Conservation (phyloP, 495 filamentous ascomycete species). For the Amniculicola lignicola region DNA sequence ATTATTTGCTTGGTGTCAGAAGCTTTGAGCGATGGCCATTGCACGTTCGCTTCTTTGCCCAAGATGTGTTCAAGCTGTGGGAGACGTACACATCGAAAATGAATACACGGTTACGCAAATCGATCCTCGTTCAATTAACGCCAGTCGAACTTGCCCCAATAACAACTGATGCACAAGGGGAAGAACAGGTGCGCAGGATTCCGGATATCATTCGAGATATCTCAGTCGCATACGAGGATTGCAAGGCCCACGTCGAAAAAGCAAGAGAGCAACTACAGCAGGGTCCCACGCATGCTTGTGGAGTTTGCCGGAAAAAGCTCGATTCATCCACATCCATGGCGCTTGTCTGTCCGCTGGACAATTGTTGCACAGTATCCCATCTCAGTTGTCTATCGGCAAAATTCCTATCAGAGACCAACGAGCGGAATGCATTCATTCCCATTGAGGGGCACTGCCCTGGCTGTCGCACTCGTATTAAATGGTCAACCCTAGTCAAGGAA, state of each 20-base stretch:
- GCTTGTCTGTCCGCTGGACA: constrained; percentile 64
- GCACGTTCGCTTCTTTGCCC: constrained; percentile 71
- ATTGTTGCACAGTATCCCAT: constrained; percentile 69
- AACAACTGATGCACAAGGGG: constrained; percentile 29
- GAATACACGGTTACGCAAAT: constrained; percentile 47
- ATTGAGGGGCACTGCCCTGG: constrained; percentile 67
- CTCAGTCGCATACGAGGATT: constrained; percentile 61
- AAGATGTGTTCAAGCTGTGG: constrained; percentile 69
- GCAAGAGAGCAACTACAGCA: constrained; percentile 61
- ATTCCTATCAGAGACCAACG: constrained; percentile 52
- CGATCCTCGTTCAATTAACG: constrained; percentile 52
- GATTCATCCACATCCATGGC: constrained; percentile 51
- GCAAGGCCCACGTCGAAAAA: constrained; percentile 71
- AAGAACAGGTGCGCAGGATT: background rate
- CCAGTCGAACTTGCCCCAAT: constrained; percentile 44
- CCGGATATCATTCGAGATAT: constrained; percentile 40
- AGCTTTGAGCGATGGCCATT: constrained; percentile 84
- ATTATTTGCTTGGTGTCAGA: constrained; percentile 70
- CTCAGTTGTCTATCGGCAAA: constrained; percentile 68
- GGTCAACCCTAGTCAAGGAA: constrained; percentile 80
- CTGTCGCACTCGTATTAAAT: constrained; percentile 61
- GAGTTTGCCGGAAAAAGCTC: constrained; percentile 58
- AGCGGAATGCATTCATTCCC: constrained; percentile 58
- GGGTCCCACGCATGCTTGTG: constrained; percentile 56
- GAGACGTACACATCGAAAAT: constrained; percentile 53